Evolutionary conservation across 768 basidiomycete species (phyloP).

Genomic region (Scleroderma bovista): DNA sequence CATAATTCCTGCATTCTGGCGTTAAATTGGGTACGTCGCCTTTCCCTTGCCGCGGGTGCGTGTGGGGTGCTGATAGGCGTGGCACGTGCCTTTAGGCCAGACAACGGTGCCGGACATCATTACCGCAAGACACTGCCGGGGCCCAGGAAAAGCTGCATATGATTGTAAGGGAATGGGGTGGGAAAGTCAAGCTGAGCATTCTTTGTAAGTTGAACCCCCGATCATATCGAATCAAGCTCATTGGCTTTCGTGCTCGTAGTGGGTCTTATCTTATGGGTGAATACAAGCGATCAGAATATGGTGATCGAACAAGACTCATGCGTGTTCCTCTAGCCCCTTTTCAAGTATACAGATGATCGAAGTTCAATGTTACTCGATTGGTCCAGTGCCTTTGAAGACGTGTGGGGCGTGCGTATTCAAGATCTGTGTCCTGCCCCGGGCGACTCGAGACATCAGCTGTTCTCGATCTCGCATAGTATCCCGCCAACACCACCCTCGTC

Average conservation of each 20-base stretch:
- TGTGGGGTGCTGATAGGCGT: neutral
- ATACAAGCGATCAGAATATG: conserved; percentile 25
- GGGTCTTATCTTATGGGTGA: conserved; percentile 58
- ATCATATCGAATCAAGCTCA: conserved; percentile 13
- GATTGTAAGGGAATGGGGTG: conserved; percentile 36
- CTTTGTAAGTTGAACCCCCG: conserved; percentile 38
- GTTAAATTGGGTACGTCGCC: conserved; percentile 50
- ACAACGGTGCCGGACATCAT: conserved; percentile 26
- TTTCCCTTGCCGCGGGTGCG: neutral
- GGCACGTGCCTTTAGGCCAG: conserved; percentile 18
- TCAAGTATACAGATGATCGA: conserved; percentile 58
- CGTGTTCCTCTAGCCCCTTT: conserved; percentile 45
- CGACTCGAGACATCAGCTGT: conserved; percentile 11
- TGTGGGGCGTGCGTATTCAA: conserved; percentile 57
- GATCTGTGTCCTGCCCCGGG: conserved; percentile 34
- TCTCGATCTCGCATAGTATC: conserved; percentile 10
- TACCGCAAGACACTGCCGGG: conserved; percentile 23
- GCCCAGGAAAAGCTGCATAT: conserved; percentile 36
- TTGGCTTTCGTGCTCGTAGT: conserved; percentile 39
- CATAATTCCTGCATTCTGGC: conserved; percentile 66
- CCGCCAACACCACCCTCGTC: conserved; percentile 32
- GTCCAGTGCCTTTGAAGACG: conserved; percentile 59
- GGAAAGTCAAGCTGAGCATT: conserved; percentile 38
- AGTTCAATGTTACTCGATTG: conserved; percentile 50
- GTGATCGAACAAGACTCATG: conserved; percentile 20